Conservation (phyloP, 306 rosid genomes). For the Prunus padus region DNA sequence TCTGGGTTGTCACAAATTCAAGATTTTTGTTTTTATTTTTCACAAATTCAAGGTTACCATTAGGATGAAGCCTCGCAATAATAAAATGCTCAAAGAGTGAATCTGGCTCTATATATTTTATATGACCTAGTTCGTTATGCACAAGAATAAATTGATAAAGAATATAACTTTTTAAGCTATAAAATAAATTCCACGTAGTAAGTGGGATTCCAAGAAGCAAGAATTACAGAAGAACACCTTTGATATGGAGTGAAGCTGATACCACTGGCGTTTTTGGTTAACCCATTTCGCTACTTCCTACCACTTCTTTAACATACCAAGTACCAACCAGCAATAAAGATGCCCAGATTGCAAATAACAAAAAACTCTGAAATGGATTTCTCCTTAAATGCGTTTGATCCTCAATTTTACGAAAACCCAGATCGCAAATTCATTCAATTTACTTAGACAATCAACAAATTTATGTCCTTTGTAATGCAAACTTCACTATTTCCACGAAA, state of each 20-base stretch:
- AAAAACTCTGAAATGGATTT: conserved; percentile 11
- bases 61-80: conserved; percentile 89
- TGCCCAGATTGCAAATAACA: conserved; percentile 25
- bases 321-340: conserved; percentile 21
- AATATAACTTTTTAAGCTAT: too few relatives aligned
- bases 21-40: too few relatives aligned
- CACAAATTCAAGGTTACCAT: conserved; percentile 72
- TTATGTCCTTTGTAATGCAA: conserved; percentile 20
- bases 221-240: conserved; percentile 45
- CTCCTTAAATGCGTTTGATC: conserved; percentile 19
- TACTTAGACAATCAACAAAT: conserved; percentile 30
- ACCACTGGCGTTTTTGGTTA: conserved; percentile 96
- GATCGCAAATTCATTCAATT: conserved; percentile 28
- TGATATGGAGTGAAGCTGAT: conserved; percentile 80
- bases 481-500: conserved; percentile 16
- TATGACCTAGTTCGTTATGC: conserved; percentile 36
- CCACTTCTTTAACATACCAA: conserved; percentile 14
- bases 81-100: conserved; percentile 92
- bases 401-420: conserved; percentile 25
- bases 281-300: conserved; percentile 27
- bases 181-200: too few relatives aligned
- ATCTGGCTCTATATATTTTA: conserved; percentile 64
- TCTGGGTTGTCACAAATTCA: too few relatives aligned
- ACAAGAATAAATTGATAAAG: background rate
- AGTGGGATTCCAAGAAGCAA: background rate